These are phyloP conservation scores for Eucalyptus tenuipes DNA, from an alignment of 345 rosid genomes.

Conservation along the genomic window DNA sequence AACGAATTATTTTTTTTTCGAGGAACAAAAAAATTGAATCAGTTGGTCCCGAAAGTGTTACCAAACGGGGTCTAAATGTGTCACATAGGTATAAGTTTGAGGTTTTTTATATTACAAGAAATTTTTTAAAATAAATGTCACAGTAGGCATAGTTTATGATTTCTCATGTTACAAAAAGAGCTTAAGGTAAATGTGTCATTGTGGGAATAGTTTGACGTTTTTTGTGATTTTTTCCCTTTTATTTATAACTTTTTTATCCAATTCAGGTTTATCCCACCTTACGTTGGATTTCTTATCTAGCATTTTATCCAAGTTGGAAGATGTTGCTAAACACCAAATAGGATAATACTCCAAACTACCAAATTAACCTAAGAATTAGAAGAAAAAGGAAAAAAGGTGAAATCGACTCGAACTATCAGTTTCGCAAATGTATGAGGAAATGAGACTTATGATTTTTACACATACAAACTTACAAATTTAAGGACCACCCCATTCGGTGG, in stretches of 20 bases:
- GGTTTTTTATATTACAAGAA: neutral
- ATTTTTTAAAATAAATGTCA: too few species aligned
- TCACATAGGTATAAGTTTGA: fast-evolving
- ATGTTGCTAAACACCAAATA: neutral
- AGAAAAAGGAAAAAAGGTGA: neutral
- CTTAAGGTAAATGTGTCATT: neutral
- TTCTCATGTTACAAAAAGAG: too few species aligned
- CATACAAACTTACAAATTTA: neutral
- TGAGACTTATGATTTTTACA: neutral
- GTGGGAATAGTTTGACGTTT: neutral
- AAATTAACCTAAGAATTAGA: neutral
- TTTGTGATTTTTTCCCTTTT: neutral
- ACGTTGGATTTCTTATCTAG: too few species aligned
- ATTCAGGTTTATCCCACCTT: neutral
- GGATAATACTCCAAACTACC: neutral
- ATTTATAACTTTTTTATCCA: neutral
- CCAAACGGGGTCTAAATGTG: neutral
- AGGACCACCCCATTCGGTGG: too few species aligned
- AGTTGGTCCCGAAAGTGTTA: fast-evolving
- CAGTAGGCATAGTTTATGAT: fast-evolving
- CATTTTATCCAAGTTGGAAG: too few species aligned
- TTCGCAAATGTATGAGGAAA: neutral
- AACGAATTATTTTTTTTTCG: fast-evolving
- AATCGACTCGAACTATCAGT: neutral
- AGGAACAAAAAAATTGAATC: fast-evolving